Conservation (phyloP, 139 green algal species). For the Microglena sp. region DNA sequence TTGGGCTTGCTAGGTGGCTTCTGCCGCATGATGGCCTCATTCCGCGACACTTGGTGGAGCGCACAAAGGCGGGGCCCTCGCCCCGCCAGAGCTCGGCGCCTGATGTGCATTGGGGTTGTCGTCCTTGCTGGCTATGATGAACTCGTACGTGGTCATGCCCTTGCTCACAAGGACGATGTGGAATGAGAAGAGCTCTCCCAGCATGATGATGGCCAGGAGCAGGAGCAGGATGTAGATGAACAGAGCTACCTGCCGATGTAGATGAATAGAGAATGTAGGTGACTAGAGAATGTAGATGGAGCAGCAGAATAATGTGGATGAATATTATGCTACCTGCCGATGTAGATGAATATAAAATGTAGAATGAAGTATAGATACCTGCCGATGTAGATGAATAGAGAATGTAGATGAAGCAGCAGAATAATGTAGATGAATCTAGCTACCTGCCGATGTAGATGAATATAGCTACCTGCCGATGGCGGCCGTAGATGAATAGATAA, state of each 20-base stretch:
- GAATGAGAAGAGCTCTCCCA: constrained; percentile 55
- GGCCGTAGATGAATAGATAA: too few species aligned
- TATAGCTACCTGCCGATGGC: not conserved
- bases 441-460: not conserved
- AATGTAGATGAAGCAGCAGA: constrained; percentile 9
- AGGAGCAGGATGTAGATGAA: constrained; percentile 25
- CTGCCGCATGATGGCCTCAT: too few species aligned
- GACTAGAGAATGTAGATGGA: too few species aligned
- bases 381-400: not conserved
- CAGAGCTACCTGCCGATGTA: constrained; percentile 5
- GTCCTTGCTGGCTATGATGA: constrained; percentile 60
- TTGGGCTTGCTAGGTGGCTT: too few species aligned
- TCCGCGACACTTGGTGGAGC: too few species aligned
- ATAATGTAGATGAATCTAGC: constrained; percentile 25
- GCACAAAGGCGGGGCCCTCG: too few species aligned
- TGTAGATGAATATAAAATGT: too few species aligned
- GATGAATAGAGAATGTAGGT: too few species aligned
- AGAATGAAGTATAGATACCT: constrained; percentile 16
- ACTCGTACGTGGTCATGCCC: constrained; percentile 62
- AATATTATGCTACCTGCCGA: too few species aligned
- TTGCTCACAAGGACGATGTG: constrained; percentile 48
- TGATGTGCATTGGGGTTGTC: too few species aligned
- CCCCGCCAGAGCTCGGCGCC: too few species aligned
- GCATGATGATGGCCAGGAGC: constrained; percentile 17
- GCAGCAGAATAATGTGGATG: too few species aligned